Percentiles rank a stretch among this genome's conserved stretches.
Conservation (phyloP, 2,329 filamentous ascomycete genomes). For the Penicillium sp. region DNA sequence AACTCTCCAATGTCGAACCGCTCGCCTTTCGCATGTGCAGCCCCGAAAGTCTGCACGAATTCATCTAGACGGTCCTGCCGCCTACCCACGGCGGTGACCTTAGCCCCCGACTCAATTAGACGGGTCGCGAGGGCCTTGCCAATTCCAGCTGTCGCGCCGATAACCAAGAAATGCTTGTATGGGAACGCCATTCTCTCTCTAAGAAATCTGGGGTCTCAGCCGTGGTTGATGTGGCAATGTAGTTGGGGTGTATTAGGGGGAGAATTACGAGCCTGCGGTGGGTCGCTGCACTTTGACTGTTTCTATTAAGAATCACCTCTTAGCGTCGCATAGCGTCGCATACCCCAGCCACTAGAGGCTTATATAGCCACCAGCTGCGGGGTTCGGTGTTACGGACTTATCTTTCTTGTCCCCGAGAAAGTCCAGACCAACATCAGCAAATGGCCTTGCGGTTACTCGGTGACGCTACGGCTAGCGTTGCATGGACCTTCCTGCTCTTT, state of each 20-base stretch:
- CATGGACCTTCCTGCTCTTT: neutral
- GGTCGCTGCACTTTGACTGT: neutral
- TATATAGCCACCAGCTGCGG: neutral
- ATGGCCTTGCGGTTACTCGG: neutral
- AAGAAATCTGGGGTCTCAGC: neutral
- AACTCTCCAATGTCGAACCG: conserved; percentile 51
- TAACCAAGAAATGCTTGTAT: conserved; percentile 56
- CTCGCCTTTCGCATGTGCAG: conserved; percentile 41
- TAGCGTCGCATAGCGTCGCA: neutral
- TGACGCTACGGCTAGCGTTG: neutral
- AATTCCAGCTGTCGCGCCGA: conserved; percentile 57
- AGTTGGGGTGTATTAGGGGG: neutral
- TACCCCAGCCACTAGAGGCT: neutral
- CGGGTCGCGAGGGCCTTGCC: conserved; percentile 50
- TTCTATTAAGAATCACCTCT: neutral
- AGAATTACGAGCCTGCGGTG: neutral
- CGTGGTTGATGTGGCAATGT: neutral
- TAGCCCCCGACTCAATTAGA: conserved; percentile 23
- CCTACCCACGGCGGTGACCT: neutral
- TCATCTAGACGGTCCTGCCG: conserved; percentile 37
- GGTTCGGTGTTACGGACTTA: neutral
- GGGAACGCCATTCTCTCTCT: conserved; percentile 33
- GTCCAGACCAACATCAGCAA: neutral
- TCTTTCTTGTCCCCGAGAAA: neutral
- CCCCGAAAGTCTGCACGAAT: conserved; percentile 48